A percentile compares a stretch with the other conserved stretches of the same genome.
These are phyloP conservation scores for Chalciporus piperatus DNA, from an alignment of 768 basidiomycete species.

Conservation along the genomic window DNA sequence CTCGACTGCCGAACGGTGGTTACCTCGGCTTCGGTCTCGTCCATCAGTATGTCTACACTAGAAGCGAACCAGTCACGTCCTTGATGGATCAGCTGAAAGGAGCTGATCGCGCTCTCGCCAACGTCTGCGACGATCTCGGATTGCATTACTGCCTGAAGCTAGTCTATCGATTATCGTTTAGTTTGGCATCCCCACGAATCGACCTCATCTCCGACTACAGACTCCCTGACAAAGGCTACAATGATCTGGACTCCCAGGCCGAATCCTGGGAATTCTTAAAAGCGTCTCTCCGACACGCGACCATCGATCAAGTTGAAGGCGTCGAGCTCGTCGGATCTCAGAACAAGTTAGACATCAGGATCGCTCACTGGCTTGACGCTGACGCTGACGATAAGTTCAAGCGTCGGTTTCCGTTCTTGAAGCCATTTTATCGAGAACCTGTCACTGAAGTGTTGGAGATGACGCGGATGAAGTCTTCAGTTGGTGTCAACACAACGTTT, in stretches of 20 bases:
- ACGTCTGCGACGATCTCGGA: slow-evolving; percentile 3
- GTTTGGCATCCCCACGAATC: background rate
- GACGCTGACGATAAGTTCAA: too few relatives aligned
- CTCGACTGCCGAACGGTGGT: slow-evolving; percentile 33
- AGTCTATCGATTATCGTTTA: background rate
- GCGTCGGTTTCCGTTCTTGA: background rate
- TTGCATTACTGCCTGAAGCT: background rate
- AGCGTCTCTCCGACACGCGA: background rate
- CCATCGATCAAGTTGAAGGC: slow-evolving; percentile 5
- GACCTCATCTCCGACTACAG: background rate
- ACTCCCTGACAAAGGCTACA: background rate
- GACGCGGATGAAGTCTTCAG: slow-evolving; percentile 10
- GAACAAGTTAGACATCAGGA: background rate
- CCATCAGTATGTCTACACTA: slow-evolving; percentile 27
- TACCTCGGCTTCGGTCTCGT: slow-evolving; percentile 35
- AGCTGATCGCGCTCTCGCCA: background rate
- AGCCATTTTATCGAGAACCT: background rate
- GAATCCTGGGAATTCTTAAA: too few relatives aligned
- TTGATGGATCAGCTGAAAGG: slow-evolving; percentile 3
- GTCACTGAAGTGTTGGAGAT: slow-evolving; percentile 9
- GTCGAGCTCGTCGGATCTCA: background rate
- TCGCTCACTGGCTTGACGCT: too few relatives aligned
- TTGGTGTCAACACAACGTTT: background rate
- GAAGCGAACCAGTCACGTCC: background rate
- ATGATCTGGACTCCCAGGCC: too few relatives aligned